These are phyloP conservation scores for Dryas alaskensis DNA, from an alignment of 306 rosid species.

Conservation along the genomic window DNA sequence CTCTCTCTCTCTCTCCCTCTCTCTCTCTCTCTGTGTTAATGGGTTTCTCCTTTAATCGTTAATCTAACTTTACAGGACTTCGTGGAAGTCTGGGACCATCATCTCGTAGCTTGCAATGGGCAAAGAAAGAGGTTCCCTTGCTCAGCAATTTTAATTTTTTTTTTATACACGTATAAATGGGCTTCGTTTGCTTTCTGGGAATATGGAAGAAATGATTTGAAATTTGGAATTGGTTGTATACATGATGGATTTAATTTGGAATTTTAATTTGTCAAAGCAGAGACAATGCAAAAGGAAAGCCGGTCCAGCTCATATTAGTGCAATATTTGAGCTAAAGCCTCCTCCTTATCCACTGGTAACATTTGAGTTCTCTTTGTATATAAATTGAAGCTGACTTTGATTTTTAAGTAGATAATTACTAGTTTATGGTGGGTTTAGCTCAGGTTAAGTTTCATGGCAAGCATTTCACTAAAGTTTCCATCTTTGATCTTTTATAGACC, in stretches of 20 bases:
- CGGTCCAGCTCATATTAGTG: slow-evolving; percentile 33
- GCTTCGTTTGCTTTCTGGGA: not conserved
- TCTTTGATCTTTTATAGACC: not conserved
- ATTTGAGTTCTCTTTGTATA: slow-evolving; percentile 18
- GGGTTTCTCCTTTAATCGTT: slow-evolving; percentile 13
- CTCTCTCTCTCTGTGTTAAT: not conserved
- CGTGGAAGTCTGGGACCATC: slow-evolving; percentile 24
- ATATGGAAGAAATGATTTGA: not conserved
- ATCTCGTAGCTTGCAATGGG: slow-evolving; percentile 27
- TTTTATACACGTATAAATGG: not conserved
- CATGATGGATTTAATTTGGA: not conserved
- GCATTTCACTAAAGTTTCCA: slow-evolving; percentile 8
- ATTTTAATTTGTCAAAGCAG: slow-evolving; percentile 32
- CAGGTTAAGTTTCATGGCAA: not conserved
- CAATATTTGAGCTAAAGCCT: slow-evolving; percentile 71
- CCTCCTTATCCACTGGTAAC: slow-evolving; percentile 86
- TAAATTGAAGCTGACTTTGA: not conserved
- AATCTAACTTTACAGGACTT: slow-evolving; percentile 22
- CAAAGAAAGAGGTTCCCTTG: slow-evolving; percentile 41
- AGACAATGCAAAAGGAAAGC: slow-evolving; percentile 41
- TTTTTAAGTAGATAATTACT: not conserved
- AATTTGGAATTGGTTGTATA: not conserved
- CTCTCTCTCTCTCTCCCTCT: not conserved
- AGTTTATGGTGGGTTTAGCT: not conserved
- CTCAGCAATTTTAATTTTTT: not conserved